phyloP scores from a whole-genome alignment of 164 flowering plant genomes.

The Sextonia rubra region DNA sequence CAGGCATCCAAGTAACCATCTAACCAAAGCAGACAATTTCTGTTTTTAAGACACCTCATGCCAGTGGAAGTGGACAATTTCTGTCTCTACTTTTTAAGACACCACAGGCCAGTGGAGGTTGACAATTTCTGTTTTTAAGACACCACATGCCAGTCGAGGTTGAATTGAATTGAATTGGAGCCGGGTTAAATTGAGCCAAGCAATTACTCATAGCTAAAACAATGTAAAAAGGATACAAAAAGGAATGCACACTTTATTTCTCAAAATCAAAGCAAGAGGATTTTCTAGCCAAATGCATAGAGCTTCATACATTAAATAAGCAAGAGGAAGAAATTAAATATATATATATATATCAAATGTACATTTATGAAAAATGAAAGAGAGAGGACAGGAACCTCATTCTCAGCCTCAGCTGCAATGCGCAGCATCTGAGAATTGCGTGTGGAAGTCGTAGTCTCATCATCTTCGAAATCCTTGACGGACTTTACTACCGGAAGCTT shows the following conservation, averaged over 20 bases:
- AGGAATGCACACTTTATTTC: neutral
- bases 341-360: no score
- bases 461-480: constrained; percentile 89
- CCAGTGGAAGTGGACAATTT: neutral
- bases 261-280: neutral
- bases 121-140: neutral
- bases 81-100: neutral
- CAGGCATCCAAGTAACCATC: neutral
- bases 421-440: constrained; percentile 74
- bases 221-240: neutral
- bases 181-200: neutral
- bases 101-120: neutral
- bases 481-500: constrained; percentile 91
- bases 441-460: constrained; percentile 61
- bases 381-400: constrained; percentile 35
- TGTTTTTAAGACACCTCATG: neutral
- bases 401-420: constrained; percentile 52
- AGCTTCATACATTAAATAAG: no score
- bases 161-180: neutral
- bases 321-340: neutral
- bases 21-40: neutral
- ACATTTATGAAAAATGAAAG: neutral
- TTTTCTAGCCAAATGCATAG: neutral
- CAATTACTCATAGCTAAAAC: neutral
- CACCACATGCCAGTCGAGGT: neutral